Conservation (phyloP, 495 filamentous ascomycete species). For the Aspergillus leporis region DNA sequence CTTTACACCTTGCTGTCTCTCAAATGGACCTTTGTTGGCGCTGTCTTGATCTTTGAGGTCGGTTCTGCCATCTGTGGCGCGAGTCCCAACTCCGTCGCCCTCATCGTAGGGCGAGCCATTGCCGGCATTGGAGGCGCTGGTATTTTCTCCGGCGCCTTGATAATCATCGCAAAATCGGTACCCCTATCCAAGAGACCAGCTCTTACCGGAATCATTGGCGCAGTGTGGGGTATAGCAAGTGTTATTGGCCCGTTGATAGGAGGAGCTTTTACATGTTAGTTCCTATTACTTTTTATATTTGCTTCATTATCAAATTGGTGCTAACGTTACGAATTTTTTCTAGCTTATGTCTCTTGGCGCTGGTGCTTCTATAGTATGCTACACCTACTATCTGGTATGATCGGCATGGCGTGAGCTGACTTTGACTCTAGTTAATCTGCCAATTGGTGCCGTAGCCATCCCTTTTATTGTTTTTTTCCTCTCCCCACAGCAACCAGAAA, state of each 20-base stretch:
- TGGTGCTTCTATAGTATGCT: constrained; percentile 69
- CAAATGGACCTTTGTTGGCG: constrained; percentile 22
- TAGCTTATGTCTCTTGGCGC: constrained; percentile 57
- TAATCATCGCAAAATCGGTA: constrained; percentile 45
- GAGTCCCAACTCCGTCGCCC: constrained; percentile 20
- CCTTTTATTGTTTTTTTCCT: constrained; percentile 46
- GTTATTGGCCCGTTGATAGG: constrained; percentile 50
- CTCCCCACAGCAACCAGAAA: constrained; percentile 42
- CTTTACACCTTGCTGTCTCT: constrained; percentile 13
- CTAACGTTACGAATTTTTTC: constrained; percentile 1
- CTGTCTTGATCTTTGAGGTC: constrained; percentile 23
- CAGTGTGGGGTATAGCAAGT: constrained; percentile 21
- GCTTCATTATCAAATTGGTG: not conserved
- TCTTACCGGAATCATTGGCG: constrained; percentile 35
- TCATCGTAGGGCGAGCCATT: constrained; percentile 31
- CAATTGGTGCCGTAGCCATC: constrained; percentile 57
- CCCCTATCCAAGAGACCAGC: constrained; percentile 41
- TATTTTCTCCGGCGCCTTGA: constrained; percentile 20
- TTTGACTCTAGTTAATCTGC: constrained; percentile 37
- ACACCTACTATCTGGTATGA: too few species aligned
- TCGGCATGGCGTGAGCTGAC: too few species aligned
- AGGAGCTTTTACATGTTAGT: constrained; percentile 45
- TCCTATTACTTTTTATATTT: not conserved
- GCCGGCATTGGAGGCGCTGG: constrained; percentile 26
- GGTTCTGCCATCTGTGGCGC: constrained; percentile 20